phyloP scores from a whole-genome alignment of 1,284 basidiomycete genomes.

The Xerocomus nothofagi region DNA sequence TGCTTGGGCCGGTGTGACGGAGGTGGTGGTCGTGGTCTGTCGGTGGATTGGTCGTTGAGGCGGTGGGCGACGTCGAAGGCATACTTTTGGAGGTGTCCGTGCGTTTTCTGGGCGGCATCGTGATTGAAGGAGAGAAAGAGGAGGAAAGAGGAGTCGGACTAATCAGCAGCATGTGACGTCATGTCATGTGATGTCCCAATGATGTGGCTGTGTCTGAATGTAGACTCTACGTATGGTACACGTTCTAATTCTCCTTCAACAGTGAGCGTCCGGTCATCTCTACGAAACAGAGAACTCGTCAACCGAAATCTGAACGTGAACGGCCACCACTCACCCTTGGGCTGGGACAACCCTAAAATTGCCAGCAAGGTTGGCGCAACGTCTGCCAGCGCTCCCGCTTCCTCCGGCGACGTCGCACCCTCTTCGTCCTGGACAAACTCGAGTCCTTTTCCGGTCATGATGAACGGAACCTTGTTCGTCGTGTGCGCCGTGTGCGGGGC shows the following conservation, averaged over 20 bases:
- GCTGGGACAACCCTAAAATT: conserved; percentile 65
- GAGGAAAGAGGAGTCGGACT: neutral
- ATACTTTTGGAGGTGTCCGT: conserved; percentile 12
- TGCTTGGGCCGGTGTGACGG: conserved; percentile 22
- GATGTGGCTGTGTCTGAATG: neutral
- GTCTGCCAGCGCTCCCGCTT: conserved; percentile 77
- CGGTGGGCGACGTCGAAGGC: conserved; percentile 9
- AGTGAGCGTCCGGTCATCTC: conserved; percentile 33
- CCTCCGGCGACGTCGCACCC: conserved; percentile 52
- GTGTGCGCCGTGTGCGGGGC: conserved; percentile 86
- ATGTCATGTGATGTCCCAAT: conserved; percentile 19
- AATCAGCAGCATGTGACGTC: conserved; percentile 14
- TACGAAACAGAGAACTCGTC: conserved; percentile 4
- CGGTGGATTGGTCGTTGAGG: conserved; percentile 3
- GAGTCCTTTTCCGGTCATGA: conserved; percentile 62
- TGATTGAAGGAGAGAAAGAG: neutral
- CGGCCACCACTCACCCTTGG: conserved; percentile 47
- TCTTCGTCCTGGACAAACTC: conserved; percentile 39
- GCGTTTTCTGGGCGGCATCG: conserved; percentile 26
- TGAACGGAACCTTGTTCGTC: conserved; percentile 82
- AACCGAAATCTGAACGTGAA: neutral
- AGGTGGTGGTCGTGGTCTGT: conserved; percentile 18
- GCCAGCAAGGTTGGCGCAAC: conserved; percentile 85
- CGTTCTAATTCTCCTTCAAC: conserved; percentile 28
- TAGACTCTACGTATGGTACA: conserved; percentile 18